Percentiles rank a stretch among this genome's conserved stretches.
phyloP scores from a whole-genome alignment of 495 filamentous ascomycete species.

The Neurospora sublineolata region DNA sequence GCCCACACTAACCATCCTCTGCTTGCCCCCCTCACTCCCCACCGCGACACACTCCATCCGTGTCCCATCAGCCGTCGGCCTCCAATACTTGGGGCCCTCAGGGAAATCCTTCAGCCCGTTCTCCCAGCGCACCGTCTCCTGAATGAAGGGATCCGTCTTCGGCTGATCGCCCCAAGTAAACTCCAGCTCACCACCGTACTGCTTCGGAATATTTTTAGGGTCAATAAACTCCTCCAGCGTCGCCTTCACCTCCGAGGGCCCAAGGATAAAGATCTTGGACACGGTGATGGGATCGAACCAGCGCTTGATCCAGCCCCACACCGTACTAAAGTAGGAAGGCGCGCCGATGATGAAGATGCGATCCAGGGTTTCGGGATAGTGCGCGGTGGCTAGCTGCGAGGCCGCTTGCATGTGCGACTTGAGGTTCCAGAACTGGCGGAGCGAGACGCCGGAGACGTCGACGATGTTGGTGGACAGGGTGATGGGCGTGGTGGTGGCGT shows the following conservation, averaged over 20 bases:
- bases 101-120: slow-evolving; percentile 35
- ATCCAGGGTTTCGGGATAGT: slow-evolving; percentile 86
- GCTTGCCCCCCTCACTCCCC: slow-evolving; percentile 24
- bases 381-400: slow-evolving; percentile 71
- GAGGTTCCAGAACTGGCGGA: slow-evolving; percentile 90
- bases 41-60: slow-evolving; percentile 35
- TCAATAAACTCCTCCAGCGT: slow-evolving; percentile 74
- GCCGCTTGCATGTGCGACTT: slow-evolving; percentile 87
- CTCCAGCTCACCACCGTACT: slow-evolving; percentile 74
- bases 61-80: slow-evolving; percentile 26
- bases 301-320: slow-evolving; percentile 90
- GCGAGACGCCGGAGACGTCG: slow-evolving; percentile 68
- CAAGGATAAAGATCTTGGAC: slow-evolving; percentile 85
- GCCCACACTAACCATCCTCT: slow-evolving; percentile 31
- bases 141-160: slow-evolving; percentile 49
- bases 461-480: slow-evolving; percentile 85
- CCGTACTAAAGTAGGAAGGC: slow-evolving; percentile 81
- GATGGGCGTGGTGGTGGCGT: slow-evolving; percentile 58
- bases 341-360: slow-evolving; percentile 84
- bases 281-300: slow-evolving; percentile 94
- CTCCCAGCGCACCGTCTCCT: slow-evolving; percentile 38
- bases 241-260: slow-evolving; percentile 52
- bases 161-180: slow-evolving; percentile 68
- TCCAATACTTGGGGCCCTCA: slow-evolving; percentile 39
- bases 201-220: slow-evolving; percentile 64